Base-by-base conservation (phyloP, 306 rosid species). In the Purshia tridentata region DNA sequence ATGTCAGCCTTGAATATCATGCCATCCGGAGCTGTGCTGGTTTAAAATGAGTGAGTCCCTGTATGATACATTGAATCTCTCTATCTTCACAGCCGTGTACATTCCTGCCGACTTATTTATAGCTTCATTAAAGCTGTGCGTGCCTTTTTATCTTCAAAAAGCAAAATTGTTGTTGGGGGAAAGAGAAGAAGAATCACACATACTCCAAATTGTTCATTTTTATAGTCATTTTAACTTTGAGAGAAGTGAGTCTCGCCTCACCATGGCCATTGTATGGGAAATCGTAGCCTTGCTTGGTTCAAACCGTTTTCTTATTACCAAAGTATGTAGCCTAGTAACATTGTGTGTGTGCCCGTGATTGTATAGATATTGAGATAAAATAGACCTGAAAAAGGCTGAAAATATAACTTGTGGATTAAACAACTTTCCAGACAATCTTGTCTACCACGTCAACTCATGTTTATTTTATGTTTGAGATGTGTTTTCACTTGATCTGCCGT, bases 401-500 rank as follows among this genome's bases (percentile, higher is more conserved):
- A 40, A n/a, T 23, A n/a, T 40, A n/a, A 19, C 16, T 62, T 62
- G 49, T 62, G 67, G 67, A 61, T 61, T 37, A 37, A 39, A 53
- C 9, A 42, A 55, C 9, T 22, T 14, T 52, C n/a, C 53, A 23
- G 54, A 22, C 44, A 71, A 56, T 71, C 23, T 9, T 56, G 66
- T 22, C 44, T 15, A 22, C 66, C 66, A 56, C 75, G 45, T 56
- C 45, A 5, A 66, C 60, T 14, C 75, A 9, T 56, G 65, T 45
- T 56, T 44, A 22, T 44, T 56, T 56, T 56, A 44, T 56, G 23
- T 56, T 56, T 40, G 22, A 23, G 65, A 55, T 15, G 44, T 56
- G 54, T 44, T 29, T 60, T 29, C 52, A 41, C 44, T 23, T 42
- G 53, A 14, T 22, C 54, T 65, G 52, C 11, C 39, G 19, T 44